Base-by-base conservation (phyloP, 176 grass and related monocot species). In the Avena atlantica region DNA sequence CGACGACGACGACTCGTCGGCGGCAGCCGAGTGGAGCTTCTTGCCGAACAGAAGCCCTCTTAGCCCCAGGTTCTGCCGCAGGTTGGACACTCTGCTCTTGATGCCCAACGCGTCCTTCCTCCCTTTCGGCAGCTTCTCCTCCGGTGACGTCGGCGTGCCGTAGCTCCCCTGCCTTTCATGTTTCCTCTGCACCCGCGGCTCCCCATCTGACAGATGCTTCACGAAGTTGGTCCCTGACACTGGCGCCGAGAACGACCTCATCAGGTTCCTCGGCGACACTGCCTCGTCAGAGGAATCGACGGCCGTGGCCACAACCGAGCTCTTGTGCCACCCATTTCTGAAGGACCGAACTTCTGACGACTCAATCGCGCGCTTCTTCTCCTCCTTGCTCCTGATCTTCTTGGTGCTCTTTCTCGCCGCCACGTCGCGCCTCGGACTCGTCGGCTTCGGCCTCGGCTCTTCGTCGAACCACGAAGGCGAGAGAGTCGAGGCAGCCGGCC, bases 191-290 rank as follows among this genome's bases (percentile, higher is more conserved):
- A 88, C 88, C 56, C 87, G 61, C 0, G 85, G 90, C 78, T 99
- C 97, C 69, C 94, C 97, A 79, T 97, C 94, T 29, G 88, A 83
- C 10, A 97, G 92, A 48, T 92, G 89, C 89, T 99, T 99, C 77
- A 88, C 90, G 80, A 96, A 96, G 57, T 87, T 85, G 16, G 34
- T 89, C 70, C 94, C 89, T 13, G 94, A 94, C 56, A 94, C 94
- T 58, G 97, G 97, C 60, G 94, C 97, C 24, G 97, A 99, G 84
- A 92, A 89, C 36, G 97, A 99, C 81, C 97, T 93, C 82, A 94
- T 57, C 3, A 99, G 89, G 69, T 94, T 96, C 42, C 89, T 94
- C 8, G 94, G 94, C 9, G 94, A 93, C 12, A 55, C 88, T 1
- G 68, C 24, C 17, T 81, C 87, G 4, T 56, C 50, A 16, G 24